phyloP scores from a whole-genome alignment of 495 filamentous ascomycete species.

The Aspergillus heteromorphus region DNA sequence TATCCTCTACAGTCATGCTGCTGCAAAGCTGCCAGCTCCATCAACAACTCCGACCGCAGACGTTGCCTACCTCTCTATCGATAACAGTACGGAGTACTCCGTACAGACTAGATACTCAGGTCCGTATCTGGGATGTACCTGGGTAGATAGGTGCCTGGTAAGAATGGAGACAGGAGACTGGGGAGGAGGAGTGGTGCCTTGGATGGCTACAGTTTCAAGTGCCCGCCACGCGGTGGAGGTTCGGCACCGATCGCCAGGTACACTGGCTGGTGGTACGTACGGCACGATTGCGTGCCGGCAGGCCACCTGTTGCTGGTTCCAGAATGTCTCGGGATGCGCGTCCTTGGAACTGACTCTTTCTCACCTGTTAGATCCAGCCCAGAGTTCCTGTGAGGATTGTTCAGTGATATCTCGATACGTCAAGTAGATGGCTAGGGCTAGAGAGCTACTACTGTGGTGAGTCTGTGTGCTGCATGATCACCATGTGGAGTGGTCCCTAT shows the following conservation, averaged over 20 bases:
- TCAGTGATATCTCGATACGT: not conserved
- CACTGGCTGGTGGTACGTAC: not conserved
- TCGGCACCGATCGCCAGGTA: conserved; percentile 7
- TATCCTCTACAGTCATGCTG: not conserved
- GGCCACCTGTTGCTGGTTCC: not conserved
- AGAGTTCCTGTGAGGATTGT: no score
- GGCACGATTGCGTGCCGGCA: not conserved
- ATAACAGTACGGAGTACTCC: no score
- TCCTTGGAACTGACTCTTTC: no score
- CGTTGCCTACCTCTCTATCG: no score
- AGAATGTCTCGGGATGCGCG: not conserved
- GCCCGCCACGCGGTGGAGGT: conserved; percentile 7
- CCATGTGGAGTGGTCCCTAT: not conserved
- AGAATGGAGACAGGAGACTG: not conserved
- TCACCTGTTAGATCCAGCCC: no score
- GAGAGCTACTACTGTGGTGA: no score
- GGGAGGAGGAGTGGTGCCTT: not conserved
- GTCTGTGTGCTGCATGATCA: not conserved
- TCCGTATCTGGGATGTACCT: no score
- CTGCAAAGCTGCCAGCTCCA: no score
- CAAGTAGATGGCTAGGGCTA: no score
- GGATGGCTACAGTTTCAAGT: not conserved
- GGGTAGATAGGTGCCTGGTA: not conserved
- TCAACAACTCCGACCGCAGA: no score
- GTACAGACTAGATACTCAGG: no score